Evolutionary conservation across 2,329 filamentous ascomycete species (phyloP).

Genomic region (Ascochyta clinopodiicola): DNA sequence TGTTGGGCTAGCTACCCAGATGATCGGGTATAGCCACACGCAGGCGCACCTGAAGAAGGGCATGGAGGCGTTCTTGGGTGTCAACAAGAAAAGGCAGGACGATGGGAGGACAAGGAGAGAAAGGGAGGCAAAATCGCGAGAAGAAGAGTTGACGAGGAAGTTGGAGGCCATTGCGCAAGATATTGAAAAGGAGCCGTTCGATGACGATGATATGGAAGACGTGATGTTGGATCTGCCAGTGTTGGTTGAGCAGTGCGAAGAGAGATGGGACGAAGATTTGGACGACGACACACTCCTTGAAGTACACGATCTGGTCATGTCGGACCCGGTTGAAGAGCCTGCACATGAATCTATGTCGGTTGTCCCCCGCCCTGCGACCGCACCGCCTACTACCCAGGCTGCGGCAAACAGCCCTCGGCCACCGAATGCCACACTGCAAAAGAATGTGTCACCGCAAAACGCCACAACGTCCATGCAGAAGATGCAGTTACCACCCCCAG

Average conservation of each 20-base stretch:
- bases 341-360: neutral
- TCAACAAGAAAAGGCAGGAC: constrained; percentile 34
- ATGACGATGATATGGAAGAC: constrained; percentile 30
- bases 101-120: constrained; percentile 23
- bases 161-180: constrained; percentile 31
- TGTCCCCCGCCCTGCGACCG: constrained; percentile 3
- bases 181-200: constrained; percentile 43
- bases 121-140: constrained; percentile 16
- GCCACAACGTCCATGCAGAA: neutral
- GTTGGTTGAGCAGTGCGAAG: constrained; percentile 7
- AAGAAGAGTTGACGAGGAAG: constrained; percentile 25
- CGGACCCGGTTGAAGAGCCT: constrained; percentile 31
- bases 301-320: constrained; percentile 35
- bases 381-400: constrained; percentile 6
- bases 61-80: constrained; percentile 47
- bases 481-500: neutral
- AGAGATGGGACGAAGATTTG: constrained; percentile 40
- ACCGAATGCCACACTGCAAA: no score
- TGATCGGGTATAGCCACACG: constrained; percentile 48
- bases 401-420: neutral
- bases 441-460: neutral
- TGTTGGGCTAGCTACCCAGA: constrained; percentile 47
- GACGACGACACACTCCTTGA: constrained; percentile 44
- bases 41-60: constrained; percentile 47
- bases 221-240: constrained; percentile 22